Evolutionary conservation across 2,329 filamentous ascomycete genomes (phyloP), one percentile per base, ranked within the genome.

Genomic region (Tolypocladium ovalisporum): DNA sequence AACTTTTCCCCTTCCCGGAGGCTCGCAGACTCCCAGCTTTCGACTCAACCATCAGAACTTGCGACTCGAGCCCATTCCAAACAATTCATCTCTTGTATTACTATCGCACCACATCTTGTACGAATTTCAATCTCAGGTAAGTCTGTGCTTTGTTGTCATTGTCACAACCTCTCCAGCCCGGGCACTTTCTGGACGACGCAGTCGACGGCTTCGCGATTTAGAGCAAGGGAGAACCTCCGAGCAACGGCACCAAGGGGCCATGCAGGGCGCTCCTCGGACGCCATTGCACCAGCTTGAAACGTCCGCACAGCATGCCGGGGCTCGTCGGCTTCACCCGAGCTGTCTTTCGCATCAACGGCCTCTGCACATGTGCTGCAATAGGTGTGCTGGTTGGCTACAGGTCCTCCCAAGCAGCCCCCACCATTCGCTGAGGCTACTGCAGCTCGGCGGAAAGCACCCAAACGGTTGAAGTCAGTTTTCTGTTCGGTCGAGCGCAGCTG

Each of bases 1-100:
- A 67, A 66, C 69, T 69, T 67, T 64, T 59, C 60, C 62, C 60
- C 61, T 68, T 58, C 39, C 44, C 37, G 27, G 52, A 15, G 27
- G 13, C 13, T 35, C 36, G 13, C 36, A 37, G 36, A 19, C 37
- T 51, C 36, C 2, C 19, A 34, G 47, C 19, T 52, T 35, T 52
- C 47, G 47, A 52, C 29, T 51, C 47, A 35, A 1, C 47, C 47
- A 35, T 13, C 15, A n/a, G 29, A 22, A 13, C 47, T 22, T 35
- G 19, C 47, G 17, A 52, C 9, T 35, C 42, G 13, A 47, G n/a
- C 42, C 24, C 13, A 13, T 22, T 4, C 19, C 34, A 7, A 34
- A 15, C 40, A 42, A n/a, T 54, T 35, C 34, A 44, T 22, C 56
- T 40, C 56, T 56, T 60, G 52, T 56, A 55, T 52, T 58, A 17